These are phyloP conservation scores for Coleophoma cylindrospora DNA, from an alignment of 2,329 filamentous ascomycete species.

Conservation along the genomic window DNA sequence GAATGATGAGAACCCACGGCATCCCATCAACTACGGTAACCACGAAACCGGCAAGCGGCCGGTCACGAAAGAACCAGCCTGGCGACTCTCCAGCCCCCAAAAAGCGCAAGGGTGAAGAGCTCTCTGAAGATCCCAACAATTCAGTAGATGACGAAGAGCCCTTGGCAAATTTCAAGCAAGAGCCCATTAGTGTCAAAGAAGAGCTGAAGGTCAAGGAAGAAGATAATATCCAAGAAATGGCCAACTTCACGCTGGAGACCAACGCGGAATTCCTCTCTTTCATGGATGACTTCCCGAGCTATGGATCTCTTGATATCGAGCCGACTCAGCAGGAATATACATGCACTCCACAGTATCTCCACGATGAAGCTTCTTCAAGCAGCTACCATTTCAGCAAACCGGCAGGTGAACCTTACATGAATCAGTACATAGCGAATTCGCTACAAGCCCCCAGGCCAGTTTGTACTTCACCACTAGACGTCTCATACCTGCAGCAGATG, in stretches of 20 bases:
- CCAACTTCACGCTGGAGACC: neutral
- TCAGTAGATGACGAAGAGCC: slow-evolving; percentile 3
- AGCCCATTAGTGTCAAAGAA: slow-evolving; percentile 11
- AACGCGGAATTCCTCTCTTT: neutral
- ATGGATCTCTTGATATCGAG: no score
- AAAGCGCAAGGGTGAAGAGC: slow-evolving; percentile 19
- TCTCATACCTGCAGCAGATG: no score
- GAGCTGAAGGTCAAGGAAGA: slow-evolving; percentile 9
- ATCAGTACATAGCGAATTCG: no score
- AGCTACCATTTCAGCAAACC: no score
- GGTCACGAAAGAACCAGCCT: slow-evolving; percentile 10
- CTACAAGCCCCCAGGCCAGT: no score
- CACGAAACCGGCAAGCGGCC: slow-evolving; percentile 13
- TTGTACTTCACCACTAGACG: no score
- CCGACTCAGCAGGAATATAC: no score
- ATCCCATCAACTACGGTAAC: slow-evolving; percentile 30
- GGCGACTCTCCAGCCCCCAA: slow-evolving; percentile 9
- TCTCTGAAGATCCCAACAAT: slow-evolving; percentile 12
- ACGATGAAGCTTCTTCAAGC: no score
- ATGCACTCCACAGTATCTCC: no score
- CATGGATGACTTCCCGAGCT: neutral
- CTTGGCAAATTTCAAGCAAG: slow-evolving; percentile 1
- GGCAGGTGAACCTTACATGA: no score
- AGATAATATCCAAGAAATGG: neutral
- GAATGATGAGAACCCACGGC: slow-evolving; percentile 55